These are phyloP conservation scores for Penicillium coprophilum DNA, from an alignment of 495 filamentous ascomycete species.

Conservation along the genomic window DNA sequence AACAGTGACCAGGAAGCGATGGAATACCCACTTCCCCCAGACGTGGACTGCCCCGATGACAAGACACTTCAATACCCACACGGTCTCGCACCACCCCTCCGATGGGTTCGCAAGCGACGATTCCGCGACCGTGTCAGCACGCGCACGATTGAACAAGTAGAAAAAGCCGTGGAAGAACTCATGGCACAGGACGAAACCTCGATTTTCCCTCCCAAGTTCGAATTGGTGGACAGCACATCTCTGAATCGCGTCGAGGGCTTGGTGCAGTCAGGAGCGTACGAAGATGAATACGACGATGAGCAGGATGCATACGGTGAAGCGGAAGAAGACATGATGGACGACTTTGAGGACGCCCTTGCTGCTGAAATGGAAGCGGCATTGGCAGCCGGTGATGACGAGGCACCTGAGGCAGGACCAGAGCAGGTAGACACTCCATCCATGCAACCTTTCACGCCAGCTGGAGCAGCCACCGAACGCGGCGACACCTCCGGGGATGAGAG, in stretches of 20 bases:
- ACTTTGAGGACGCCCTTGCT: constrained; percentile 57
- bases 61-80: constrained; percentile 79
- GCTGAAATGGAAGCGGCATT: constrained; percentile 56
- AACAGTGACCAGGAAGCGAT: constrained; percentile 70
- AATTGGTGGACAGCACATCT: constrained; percentile 62
- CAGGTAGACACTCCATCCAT: constrained; percentile 37
- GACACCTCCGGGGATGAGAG: constrained; percentile 49
- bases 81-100: constrained; percentile 88
- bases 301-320: constrained; percentile 57
- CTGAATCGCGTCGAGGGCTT: constrained; percentile 52
- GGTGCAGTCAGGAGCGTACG: constrained; percentile 44
- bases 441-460: constrained; percentile 41
- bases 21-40: constrained; percentile 60
- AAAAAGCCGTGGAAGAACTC: constrained; percentile 75
- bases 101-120: constrained; percentile 76
- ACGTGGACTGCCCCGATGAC: constrained; percentile 58
- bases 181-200: constrained; percentile 64
- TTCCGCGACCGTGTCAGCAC: constrained; percentile 78
- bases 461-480: constrained; percentile 12
- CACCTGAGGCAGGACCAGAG: constrained; percentile 17
- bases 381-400: constrained; percentile 49
- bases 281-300: constrained; percentile 53
- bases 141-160: constrained; percentile 83
- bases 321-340: constrained; percentile 52
- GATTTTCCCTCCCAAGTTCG: constrained; percentile 55